phyloP scores from a whole-genome alignment of 768 basidiomycete genomes.

The Tricholoma matsutake region DNA sequence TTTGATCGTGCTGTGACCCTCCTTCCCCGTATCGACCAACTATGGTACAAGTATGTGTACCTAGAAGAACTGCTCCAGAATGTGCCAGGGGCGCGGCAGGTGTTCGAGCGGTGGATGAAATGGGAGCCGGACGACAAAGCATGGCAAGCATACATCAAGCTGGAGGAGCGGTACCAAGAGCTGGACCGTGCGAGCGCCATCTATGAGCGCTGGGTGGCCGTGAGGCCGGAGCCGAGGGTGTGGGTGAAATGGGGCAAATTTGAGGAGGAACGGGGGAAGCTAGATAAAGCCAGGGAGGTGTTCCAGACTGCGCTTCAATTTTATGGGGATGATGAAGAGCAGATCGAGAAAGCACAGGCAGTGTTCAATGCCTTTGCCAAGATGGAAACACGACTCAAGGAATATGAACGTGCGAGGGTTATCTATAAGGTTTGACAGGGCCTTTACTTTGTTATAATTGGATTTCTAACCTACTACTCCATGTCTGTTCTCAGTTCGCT shows the following conservation, averaged over 20 bases:
- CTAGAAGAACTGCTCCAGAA: slow-evolving; percentile 96
- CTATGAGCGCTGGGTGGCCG: slow-evolving; percentile 87
- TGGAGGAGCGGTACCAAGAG: slow-evolving; percentile 93
- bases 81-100: slow-evolving; percentile 92
- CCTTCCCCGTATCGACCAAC: slow-evolving; percentile 91
- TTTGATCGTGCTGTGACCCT: slow-evolving; percentile 97
- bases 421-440: slow-evolving; percentile 78
- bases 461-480: not conserved
- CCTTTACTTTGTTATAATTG: not conserved
- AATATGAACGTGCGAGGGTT: slow-evolving; percentile 93
- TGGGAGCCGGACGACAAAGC: slow-evolving; percentile 99
- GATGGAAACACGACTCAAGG: slow-evolving; percentile 96
- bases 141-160: slow-evolving; percentile 99
- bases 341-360: slow-evolving; percentile 94
- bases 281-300: slow-evolving; percentile 80
- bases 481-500: slow-evolving; percentile 67
- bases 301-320: slow-evolving; percentile 91
- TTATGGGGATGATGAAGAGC: slow-evolving; percentile 84
- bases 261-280: slow-evolving; percentile 74
- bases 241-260: slow-evolving; percentile 88
- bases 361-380: slow-evolving; percentile 93
- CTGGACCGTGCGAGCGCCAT: slow-evolving; percentile 88
- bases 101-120: slow-evolving; percentile 99
- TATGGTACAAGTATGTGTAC: slow-evolving; percentile 99
- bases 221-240: slow-evolving; percentile 73